These are phyloP conservation scores for Pisolithus sp. DNA, from an alignment of 768 basidiomycete species.

Conservation along the genomic window DNA sequence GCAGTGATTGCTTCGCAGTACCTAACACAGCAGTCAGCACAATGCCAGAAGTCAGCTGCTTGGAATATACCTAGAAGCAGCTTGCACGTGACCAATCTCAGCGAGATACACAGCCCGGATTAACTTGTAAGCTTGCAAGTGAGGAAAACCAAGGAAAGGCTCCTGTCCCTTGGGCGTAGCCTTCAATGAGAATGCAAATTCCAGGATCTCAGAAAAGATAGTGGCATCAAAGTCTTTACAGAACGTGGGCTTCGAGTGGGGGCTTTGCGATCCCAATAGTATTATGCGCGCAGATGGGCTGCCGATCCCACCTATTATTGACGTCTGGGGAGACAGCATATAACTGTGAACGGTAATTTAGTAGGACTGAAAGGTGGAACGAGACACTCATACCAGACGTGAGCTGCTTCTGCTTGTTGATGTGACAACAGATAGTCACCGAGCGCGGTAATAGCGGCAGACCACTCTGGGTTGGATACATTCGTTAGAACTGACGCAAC, in stretches of 20 bases:
- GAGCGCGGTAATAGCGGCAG: constrained; percentile 71
- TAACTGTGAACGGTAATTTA: constrained; percentile 46
- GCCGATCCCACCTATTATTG: constrained; percentile 66
- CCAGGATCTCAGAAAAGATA: constrained; percentile 83
- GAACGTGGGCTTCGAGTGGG: constrained; percentile 43
- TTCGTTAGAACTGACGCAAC: constrained; percentile 77
- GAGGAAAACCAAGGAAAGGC: constrained; percentile 70
- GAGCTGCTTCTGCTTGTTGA: constrained; percentile 78
- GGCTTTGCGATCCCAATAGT: constrained; percentile 66
- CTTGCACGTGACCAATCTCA: constrained; percentile 73
- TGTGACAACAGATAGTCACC: constrained; percentile 75
- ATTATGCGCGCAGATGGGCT: constrained; percentile 60
- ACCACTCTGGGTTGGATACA: constrained; percentile 59
- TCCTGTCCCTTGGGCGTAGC: constrained; percentile 79
- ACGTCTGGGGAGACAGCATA: constrained; percentile 77
- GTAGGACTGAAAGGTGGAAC: background rate
- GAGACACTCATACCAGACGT: constrained; percentile 67
- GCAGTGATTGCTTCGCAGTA: constrained; percentile 89
- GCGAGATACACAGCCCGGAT: constrained; percentile 69
- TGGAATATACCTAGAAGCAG: constrained; percentile 62
- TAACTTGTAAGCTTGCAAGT: constrained; percentile 84
- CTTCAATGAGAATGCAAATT: constrained; percentile 83
- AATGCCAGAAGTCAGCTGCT: background rate
- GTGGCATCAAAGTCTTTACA: constrained; percentile 66
- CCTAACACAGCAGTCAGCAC: constrained; percentile 36